Evolutionary conservation across 768 basidiomycete genomes (phyloP).

Genomic region (Mycena vulgaris): DNA sequence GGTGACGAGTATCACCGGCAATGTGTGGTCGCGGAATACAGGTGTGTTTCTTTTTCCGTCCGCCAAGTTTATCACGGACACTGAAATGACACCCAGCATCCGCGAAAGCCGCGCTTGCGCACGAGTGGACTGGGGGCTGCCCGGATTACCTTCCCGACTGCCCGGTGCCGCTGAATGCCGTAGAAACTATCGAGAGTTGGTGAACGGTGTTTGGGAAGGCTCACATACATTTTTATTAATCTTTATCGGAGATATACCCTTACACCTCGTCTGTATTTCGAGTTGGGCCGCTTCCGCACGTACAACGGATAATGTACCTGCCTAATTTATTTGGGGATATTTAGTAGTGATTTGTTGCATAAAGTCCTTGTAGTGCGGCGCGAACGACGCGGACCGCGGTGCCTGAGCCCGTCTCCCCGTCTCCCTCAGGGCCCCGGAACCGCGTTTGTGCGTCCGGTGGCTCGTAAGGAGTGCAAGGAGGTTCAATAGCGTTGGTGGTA

Average conservation of each 20-base stretch:
- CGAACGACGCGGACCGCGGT: no score
- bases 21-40: slow-evolving; percentile 45
- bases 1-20: slow-evolving; percentile 44
- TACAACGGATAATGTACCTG: no score
- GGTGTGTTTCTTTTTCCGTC: slow-evolving; percentile 20
- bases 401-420: no score
- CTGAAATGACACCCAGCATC: not conserved
- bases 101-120: slow-evolving; percentile 38
- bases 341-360: no score
- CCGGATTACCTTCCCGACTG: slow-evolving; percentile 30
- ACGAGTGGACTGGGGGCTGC: slow-evolving; percentile 34
- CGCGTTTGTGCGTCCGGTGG: no score
- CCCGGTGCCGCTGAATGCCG: slow-evolving; percentile 12
- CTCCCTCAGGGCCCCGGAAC: no score
- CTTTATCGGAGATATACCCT: slow-evolving; percentile 11
- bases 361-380: no score
- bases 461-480: no score
- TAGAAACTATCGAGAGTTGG: slow-evolving; percentile 12
- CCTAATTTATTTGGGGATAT: no score
- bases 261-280: no score
- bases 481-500: no score
- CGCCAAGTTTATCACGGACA: not conserved
- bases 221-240: not conserved
- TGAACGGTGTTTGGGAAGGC: not conserved
- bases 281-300: no score